A percentile compares a stretch with the other conserved stretches of the same genome.
Evolutionary conservation across 805 yeast species (phyloP).

Genomic region (Osmozyma mogii): DNA sequence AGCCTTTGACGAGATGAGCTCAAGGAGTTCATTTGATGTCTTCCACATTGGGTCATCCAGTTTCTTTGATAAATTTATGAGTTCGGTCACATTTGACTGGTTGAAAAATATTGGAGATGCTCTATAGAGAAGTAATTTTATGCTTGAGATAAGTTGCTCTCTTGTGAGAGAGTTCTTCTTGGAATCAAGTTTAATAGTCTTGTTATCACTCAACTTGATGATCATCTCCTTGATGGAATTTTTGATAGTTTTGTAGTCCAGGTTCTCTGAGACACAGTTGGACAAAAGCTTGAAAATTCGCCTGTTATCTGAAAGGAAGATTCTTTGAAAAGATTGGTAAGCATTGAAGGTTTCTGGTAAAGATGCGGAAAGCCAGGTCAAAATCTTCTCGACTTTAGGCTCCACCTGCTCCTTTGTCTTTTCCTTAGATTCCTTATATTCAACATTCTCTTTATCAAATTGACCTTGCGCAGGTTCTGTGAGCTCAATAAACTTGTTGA

Average conservation of each 20-base stretch:
- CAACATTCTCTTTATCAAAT: conserved; percentile 14
- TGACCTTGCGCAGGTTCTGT: conserved; percentile 29
- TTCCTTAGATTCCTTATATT: conserved; percentile 2
- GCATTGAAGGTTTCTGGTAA: conserved; percentile 49
- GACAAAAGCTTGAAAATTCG: conserved; percentile 51
- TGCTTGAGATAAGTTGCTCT: conserved; percentile 41
- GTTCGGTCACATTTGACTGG: conserved; percentile 49
- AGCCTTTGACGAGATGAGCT: conserved; percentile 46
- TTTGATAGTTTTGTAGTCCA: conserved; percentile 51
- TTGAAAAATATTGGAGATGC: conserved; percentile 56
- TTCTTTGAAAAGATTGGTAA: conserved; percentile 41
- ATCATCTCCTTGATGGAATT: conserved; percentile 60
- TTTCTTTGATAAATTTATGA: conserved; percentile 41
- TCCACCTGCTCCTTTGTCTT: conserved; percentile 6
- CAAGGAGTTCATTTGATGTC: conserved; percentile 47
- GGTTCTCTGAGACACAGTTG: conserved; percentile 45
- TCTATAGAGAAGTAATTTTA: conserved; percentile 55
- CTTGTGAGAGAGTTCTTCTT: conserved; percentile 29
- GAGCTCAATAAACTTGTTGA: conserved; percentile 41
- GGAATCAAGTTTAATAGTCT: conserved; percentile 32
- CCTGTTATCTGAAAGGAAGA: conserved; percentile 49
- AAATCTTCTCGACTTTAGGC: conserved; percentile 43
- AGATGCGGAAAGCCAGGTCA: conserved; percentile 52
- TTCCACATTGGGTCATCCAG: conserved; percentile 17
- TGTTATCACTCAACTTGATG: conserved; percentile 45